A percentile compares a stretch with the other conserved stretches of the same genome.
Conservation (phyloP, 2,329 filamentous ascomycete species). For the Monosporascus ibericus region DNA sequence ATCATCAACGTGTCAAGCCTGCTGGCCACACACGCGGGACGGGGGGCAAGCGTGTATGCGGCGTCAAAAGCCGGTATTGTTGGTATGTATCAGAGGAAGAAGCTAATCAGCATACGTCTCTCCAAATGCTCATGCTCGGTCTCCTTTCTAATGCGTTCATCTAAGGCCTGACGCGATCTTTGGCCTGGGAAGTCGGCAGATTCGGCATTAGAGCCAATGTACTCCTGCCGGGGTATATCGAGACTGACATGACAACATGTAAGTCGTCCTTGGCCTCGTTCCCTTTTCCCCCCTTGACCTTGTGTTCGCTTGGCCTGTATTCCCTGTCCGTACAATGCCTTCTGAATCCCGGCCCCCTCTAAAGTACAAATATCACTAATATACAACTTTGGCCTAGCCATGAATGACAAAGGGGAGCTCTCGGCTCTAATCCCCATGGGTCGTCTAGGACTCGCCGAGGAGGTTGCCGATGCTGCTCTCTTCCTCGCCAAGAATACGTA, state of each 20-base stretch:
- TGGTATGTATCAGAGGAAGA: slow-evolving; percentile 36
- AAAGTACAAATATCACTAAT: slow-evolving; percentile 26
- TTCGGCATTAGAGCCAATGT: slow-evolving; percentile 69
- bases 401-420: slow-evolving; percentile 25
- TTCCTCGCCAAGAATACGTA: slow-evolving; percentile 76
- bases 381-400: slow-evolving; percentile 28
- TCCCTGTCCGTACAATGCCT: not conserved
- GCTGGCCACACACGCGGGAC: slow-evolving; percentile 61
- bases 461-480: slow-evolving; percentile 75
- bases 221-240: slow-evolving; percentile 76
- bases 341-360: not conserved
- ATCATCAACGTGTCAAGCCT: slow-evolving; percentile 81
- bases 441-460: slow-evolving; percentile 61
- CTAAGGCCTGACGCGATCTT: slow-evolving; percentile 63
- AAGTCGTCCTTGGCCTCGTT: slow-evolving; percentile 19
- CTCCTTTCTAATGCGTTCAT: not conserved
- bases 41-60: slow-evolving; percentile 67
- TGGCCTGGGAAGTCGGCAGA: slow-evolving; percentile 56
- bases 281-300: slow-evolving; percentile 5
- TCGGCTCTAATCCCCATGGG: slow-evolving; percentile 52
- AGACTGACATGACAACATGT: slow-evolving; percentile 75
- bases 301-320: slow-evolving; percentile 5
- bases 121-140: too few relatives aligned
- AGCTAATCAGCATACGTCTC: too few relatives aligned
- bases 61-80: slow-evolving; percentile 77